Base-by-base conservation (phyloP, 1,284 basidiomycete genomes). In the Afroboletus lepidellus region DNA sequence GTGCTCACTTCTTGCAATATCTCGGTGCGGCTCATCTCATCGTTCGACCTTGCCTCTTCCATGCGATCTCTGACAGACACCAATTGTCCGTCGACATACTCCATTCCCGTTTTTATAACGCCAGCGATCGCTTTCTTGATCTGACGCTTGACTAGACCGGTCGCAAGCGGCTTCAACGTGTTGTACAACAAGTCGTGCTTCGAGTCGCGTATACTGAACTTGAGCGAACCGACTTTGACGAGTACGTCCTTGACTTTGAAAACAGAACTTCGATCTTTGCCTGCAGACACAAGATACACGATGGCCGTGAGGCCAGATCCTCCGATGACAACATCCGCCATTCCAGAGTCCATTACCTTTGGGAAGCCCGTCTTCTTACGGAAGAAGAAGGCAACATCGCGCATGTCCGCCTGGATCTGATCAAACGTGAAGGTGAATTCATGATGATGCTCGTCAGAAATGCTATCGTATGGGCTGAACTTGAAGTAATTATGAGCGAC, bases 331-430 rank as follows among this genome's bases (percentile, higher is more conserved):
- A 98, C 87, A 68, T 98, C 96, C 20, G 94, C 94, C 29, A 96
- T 72, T 59, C 95, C 96, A n/a, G 84, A 86, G 74, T 98, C 96
- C 41, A 74, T 81, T 66, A 97, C 73, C 77, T 88, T 91, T 11
- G 87, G 84, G 63, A 92, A 80, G 5, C 90, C 90, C 0, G 74
- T 77, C 77, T 91, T 91, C 75, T 82, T 88, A 58, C 75, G 78
- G 71, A 91, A 92, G 67, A 88, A 93, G 70, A 97, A 96, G 13
- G 88, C 85, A 20, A 97, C 90, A 63, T 97, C 94, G 36, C 89
- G 82, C 79, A 97, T 87, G 65, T 96, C 94, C n/a, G 90, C 87
- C 71, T 98, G 95, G 64, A 98, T 91, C 71, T 98, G 94, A 25
- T 77, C 76, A 34, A 94, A 75, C 7, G 80, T 83, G 51, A 95